Evolutionary conservation across 495 filamentous ascomycete genomes (phyloP).

Genomic region (Aspergillus ellipticus): DNA sequence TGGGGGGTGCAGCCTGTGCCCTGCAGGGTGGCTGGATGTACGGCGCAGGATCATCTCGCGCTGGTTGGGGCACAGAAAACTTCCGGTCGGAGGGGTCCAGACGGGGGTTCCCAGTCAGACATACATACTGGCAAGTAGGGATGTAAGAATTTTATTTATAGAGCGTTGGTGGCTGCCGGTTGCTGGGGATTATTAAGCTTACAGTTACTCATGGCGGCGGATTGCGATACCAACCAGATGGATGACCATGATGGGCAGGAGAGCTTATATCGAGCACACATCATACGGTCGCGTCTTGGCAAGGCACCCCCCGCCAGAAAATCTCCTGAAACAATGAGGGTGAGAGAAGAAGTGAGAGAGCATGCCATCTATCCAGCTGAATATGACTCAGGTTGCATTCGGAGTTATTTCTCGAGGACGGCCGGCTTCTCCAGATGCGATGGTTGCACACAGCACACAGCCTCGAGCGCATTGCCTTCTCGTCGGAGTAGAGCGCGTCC

Average conservation of each 20-base stretch:
- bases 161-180: not conserved
- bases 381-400: slow-evolving; percentile 6
- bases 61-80: not conserved
- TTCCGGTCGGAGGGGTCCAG: not conserved
- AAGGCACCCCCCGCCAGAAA: no score
- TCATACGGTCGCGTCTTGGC: not conserved
- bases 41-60: not conserved
- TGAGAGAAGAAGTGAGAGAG: no score
- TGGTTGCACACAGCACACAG: no score
- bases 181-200: not conserved
- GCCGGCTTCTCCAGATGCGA: slow-evolving; percentile 1
- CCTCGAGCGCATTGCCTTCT: no score
- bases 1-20: not conserved
- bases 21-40: slow-evolving; percentile 1
- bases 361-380: not conserved
- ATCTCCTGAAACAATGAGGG: no score
- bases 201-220: not conserved
- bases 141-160: slow-evolving; percentile 1
- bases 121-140: slow-evolving; percentile 2
- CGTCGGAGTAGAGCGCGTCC: no score
- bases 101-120: slow-evolving; percentile 8
- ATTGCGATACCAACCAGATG: not conserved
- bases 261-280: not conserved
- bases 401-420: not conserved
- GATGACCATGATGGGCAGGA: not conserved